Conservation (phyloP, 2,329 filamentous ascomycete species). For the Alternaria novae-zelandiae region DNA sequence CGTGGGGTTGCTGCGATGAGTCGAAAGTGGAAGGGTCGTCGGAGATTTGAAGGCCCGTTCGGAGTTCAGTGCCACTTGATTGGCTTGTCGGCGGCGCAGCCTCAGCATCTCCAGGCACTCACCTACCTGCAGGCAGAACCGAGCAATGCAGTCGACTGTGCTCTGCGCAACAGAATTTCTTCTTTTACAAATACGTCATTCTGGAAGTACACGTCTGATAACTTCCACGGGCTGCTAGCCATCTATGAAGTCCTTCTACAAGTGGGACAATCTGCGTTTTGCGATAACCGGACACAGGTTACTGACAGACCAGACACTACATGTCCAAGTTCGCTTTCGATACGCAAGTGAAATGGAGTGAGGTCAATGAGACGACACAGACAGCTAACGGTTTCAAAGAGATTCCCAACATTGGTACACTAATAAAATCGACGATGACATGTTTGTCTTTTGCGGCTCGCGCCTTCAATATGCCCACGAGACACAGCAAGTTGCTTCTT, state of each 20-base stretch:
- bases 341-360: not conserved
- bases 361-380: not conserved
- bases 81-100: conserved; percentile 16
- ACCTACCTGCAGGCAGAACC: not conserved
- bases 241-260: not conserved
- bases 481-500: not conserved
- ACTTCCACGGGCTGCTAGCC: not conserved
- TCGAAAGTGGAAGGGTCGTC: conserved; percentile 30
- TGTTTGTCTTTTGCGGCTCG: not conserved
- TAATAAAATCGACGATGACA: not conserved
- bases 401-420: not conserved
- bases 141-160: not conserved
- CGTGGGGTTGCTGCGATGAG: conserved; percentile 34
- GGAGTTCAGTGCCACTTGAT: conserved; percentile 23
- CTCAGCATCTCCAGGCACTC: not conserved
- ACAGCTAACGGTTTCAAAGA: not conserved
- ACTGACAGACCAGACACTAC: not conserved
- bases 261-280: not conserved
- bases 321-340: not conserved
- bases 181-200: not conserved
- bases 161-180: not conserved
- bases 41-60: conserved; percentile 32
- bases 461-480: not conserved
- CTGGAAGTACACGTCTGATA: not conserved
- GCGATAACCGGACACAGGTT: not conserved